Conservation (phyloP, 169 alveolate species). For the Cyclospora cayetanensis region DNA sequence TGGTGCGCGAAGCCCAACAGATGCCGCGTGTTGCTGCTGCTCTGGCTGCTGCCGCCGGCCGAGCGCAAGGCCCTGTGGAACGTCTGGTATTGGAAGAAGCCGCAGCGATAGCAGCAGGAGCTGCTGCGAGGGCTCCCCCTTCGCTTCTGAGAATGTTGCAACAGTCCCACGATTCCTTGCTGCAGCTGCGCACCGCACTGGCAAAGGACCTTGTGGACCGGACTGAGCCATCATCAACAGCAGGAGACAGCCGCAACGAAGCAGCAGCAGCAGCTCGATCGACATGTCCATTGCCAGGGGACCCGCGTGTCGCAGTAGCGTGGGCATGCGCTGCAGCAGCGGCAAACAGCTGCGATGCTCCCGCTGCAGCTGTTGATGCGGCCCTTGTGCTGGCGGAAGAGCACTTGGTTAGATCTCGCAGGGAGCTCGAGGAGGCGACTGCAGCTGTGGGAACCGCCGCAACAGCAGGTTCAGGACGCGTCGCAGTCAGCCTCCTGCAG, state of each 20-base stretch:
- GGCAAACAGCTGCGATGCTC: not conserved
- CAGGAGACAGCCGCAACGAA: not conserved
- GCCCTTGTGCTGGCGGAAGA: not conserved
- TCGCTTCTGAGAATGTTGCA: not conserved
- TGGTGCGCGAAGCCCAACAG: not conserved
- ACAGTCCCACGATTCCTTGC: not conserved
- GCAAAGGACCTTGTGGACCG: not conserved
- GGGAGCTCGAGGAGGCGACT: not conserved
- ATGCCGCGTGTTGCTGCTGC: not conserved
- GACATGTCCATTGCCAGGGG: not conserved
- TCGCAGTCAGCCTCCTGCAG: not conserved
- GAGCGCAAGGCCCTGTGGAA: not conserved
- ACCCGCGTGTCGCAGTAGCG: not conserved
- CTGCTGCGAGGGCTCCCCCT: not conserved
- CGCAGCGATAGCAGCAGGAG: not conserved
- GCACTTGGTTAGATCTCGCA: not conserved
- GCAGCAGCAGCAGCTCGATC: not conserved
- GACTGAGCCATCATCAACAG: not conserved
- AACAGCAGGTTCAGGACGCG: not conserved
- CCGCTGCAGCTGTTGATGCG: not conserved
- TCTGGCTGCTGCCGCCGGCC: not conserved
- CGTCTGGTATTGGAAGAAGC: not conserved
- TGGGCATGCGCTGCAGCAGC: not conserved
- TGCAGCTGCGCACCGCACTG: not conserved
- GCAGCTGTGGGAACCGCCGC: not conserved